phyloP scores from a whole-genome alignment of 495 filamentous ascomycete species.

The Talaromyces nanjingensis region DNA sequence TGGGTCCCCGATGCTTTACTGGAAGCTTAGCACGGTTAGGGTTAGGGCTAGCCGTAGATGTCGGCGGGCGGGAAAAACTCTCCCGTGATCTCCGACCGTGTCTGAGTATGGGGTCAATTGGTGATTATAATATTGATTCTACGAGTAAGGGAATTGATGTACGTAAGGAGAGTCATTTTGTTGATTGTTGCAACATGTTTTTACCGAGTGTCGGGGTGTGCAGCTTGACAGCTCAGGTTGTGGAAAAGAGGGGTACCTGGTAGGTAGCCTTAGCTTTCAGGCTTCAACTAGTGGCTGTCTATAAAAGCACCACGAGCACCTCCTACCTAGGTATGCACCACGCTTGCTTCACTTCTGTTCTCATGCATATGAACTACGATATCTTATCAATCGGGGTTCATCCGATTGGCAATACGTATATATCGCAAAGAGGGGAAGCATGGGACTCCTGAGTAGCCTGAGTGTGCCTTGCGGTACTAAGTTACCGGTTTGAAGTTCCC shows the following conservation, averaged over 20 bases:
- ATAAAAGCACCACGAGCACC: not conserved
- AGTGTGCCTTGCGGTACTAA: not conserved
- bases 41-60: too few relatives aligned
- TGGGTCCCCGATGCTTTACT: too few relatives aligned
- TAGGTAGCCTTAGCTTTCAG: not conserved
- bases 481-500: not conserved
- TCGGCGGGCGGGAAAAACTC: too few relatives aligned
- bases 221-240: not conserved
- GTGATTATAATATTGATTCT: too few relatives aligned
- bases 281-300: not conserved
- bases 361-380: not conserved
- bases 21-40: too few relatives aligned
- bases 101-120: too few relatives aligned
- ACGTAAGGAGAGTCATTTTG: too few relatives aligned
- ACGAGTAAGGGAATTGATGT: too few relatives aligned
- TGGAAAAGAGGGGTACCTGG: not conserved
- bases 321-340: not conserved
- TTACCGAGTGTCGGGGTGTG: not conserved
- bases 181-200: too few relatives aligned
- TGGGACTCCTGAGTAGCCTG: not conserved
- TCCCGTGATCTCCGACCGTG: too few relatives aligned
- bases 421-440: not conserved
- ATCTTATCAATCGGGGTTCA: not conserved
- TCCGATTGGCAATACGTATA: not conserved
- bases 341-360: not conserved